Evolutionary conservation across 2,329 filamentous ascomycete species (phyloP), one percentile per base, ranked within the genome.

Genomic region (Blastomyces parvus): DNA sequence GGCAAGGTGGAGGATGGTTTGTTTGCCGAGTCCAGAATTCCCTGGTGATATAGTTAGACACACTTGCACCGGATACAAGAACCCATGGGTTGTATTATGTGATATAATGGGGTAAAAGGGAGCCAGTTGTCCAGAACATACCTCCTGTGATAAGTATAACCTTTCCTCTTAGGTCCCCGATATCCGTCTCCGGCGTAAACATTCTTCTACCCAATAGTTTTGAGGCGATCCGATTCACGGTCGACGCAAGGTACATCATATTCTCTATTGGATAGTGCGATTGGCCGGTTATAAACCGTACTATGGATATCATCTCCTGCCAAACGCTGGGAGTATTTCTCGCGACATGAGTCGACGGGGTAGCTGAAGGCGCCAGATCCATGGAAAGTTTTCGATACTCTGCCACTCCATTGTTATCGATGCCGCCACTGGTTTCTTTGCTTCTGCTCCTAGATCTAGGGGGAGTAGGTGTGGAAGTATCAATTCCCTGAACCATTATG

Each of bases 101-200:
- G 25, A 52, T 52, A 11, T 22, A 22, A 19, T 13, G 30, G 30
- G 52, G n/a, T n/a, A n/a, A 19, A 17, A 9, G 30, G 25, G 36
- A 25, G 7, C 6, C 38, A 25, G 5, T 52, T 30, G 13, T 30
- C 4, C 48, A 13, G 25, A 36, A 38, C 65, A 57, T 72, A 80
- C 80, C 81, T 61, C 82, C 82, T 2, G 81, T 83, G 5, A 84
- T 71, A 19, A 83, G 71, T 50, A 83, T 75, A 8, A 82, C 77
- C 65, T 82, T 84, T 52, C 77, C 79, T 1, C 74, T 68, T 19
- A 83, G 75, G 46, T 78, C 74, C 4, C 72, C 69, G 30, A 83
- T 78, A 65, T 82, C 78, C 17, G 69, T 74, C 11, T 76, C 73
- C 0, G 82, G 79, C 8, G 75, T 68, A 65, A 79, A 81, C 17